phyloP scores from a whole-genome alignment of 2,329 filamentous ascomycete genomes.

The Calonectria naviculata region DNA sequence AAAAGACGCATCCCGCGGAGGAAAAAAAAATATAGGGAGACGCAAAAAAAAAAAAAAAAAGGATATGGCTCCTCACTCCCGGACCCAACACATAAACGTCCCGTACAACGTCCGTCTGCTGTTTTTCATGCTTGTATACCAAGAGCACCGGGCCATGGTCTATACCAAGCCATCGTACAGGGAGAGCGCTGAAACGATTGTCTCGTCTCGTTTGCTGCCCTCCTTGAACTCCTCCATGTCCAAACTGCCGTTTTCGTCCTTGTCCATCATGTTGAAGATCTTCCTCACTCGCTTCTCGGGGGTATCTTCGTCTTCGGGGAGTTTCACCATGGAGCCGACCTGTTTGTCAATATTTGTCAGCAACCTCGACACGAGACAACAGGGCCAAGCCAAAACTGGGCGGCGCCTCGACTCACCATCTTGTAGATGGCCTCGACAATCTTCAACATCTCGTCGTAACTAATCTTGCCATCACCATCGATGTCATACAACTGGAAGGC shows the following conservation, averaged over 20 bases:
- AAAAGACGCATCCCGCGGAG: slow-evolving; percentile 28
- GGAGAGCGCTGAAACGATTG: slow-evolving; percentile 95
- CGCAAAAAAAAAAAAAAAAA: slow-evolving; percentile 37
- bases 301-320: slow-evolving; percentile 98
- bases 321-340: slow-evolving; percentile 99
- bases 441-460: slow-evolving; percentile 98
- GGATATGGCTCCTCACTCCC: slow-evolving; percentile 39
- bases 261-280: slow-evolving; percentile 99
- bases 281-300: slow-evolving; percentile 98
- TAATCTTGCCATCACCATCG: slow-evolving; percentile 98
- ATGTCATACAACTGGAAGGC: slow-evolving; percentile 99
- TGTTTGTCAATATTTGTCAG: slow-evolving; percentile 49
- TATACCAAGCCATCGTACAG: slow-evolving; percentile 96
- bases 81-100: slow-evolving; percentile 27
- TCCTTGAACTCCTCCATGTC: slow-evolving; percentile 99
- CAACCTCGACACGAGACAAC: not conserved
- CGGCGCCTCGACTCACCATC: slow-evolving; percentile 73
- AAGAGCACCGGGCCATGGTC: slow-evolving; percentile 16
- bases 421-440: slow-evolving; percentile 99
- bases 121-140: slow-evolving; percentile 35
- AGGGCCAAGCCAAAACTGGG: not conserved
- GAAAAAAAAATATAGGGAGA: slow-evolving; percentile 35
- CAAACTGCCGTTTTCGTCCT: slow-evolving; percentile 97
- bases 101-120: slow-evolving; percentile 18
- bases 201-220: slow-evolving; percentile 98